Conservation (phyloP, 257 asterid genomes). For the Linderniella brevidens region DNA sequence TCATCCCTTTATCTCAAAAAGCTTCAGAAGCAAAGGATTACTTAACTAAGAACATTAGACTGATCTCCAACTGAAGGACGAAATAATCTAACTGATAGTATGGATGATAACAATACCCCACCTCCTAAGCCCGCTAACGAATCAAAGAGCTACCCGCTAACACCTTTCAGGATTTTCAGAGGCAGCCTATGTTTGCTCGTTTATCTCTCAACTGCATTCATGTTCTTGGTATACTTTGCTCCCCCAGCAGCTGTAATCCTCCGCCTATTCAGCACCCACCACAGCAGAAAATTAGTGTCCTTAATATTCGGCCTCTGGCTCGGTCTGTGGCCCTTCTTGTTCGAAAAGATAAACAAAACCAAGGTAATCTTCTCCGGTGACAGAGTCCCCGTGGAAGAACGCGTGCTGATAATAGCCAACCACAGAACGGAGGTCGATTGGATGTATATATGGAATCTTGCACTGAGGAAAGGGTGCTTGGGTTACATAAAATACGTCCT, state of each 20-base stretch:
- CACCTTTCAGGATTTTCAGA: conserved; percentile 45
- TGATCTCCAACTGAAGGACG: too few relatives aligned
- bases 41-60: too few relatives aligned
- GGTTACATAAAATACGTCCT: conserved; percentile 77
- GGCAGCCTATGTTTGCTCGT: conserved; percentile 47
- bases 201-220: conserved; percentile 55
- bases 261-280: conserved; percentile 51
- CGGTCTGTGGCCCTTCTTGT: conserved; percentile 88
- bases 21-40: too few relatives aligned
- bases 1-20: too few relatives aligned
- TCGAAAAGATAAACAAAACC: conserved; percentile 73
- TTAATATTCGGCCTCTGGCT: conserved; percentile 70
- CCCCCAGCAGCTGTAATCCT: conserved; percentile 34
- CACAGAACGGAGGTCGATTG: conserved; percentile 96
- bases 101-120: not conserved
- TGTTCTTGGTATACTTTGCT: conserved; percentile 50
- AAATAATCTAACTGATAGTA: too few relatives aligned
- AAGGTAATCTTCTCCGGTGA: conserved; percentile 77
- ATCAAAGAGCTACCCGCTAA: conserved; percentile 45
- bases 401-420: conserved; percentile 59
- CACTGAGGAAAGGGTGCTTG: conserved; percentile 56
- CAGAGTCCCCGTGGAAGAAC: conserved; percentile 47
- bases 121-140: conserved; percentile 23
- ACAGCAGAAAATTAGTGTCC: conserved; percentile 59
- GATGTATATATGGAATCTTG: conserved; percentile 96